Conservation (phyloP, 192 early-diverging fungal species). For the Ambispora gerdemannii region DNA sequence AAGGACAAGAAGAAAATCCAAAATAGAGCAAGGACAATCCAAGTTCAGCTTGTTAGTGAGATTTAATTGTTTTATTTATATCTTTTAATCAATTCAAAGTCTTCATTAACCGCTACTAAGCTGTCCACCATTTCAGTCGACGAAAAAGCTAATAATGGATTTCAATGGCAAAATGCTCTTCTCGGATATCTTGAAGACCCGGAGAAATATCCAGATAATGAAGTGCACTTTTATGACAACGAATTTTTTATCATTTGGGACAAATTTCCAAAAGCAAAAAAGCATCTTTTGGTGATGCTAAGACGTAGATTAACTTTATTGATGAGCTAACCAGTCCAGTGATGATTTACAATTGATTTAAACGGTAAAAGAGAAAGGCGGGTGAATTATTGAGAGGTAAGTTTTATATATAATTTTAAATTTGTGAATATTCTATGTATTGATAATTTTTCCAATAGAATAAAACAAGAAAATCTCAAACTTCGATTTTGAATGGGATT, state of each 20-base stretch:
- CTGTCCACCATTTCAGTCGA: not conserved
- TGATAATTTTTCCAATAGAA: not conserved
- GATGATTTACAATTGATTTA: constrained; percentile 38
- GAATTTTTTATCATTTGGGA: constrained; percentile 51
- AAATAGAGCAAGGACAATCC: not conserved
- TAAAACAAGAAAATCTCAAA: constrained; percentile 26
- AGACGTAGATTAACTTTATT: constrained; percentile 40
- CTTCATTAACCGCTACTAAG: not conserved
- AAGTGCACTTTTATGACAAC: constrained; percentile 42
- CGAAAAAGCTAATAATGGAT: not conserved
- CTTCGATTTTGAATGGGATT: constrained; percentile 55
- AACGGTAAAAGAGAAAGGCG: constrained; percentile 32
- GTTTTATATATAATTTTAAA: not conserved
- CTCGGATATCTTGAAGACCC: constrained; percentile 43
- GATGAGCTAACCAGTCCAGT: constrained; percentile 30
- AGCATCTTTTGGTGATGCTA: constrained; percentile 49
- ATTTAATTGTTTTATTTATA: not conserved
- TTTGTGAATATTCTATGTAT: not conserved
- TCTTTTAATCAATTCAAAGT: not conserved
- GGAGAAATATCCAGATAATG: constrained; percentile 34
- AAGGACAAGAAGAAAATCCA: not conserved
- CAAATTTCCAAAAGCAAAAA: constrained; percentile 50
- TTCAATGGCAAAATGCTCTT: constrained; percentile 23
- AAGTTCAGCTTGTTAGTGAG: too few species aligned
- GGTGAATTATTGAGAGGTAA: constrained; percentile 34